Evolutionary conservation across 257 asterid genomes (phyloP), one percentile per base, ranked within the genome.

Genomic region (Nicotiana tabacum): DNA sequence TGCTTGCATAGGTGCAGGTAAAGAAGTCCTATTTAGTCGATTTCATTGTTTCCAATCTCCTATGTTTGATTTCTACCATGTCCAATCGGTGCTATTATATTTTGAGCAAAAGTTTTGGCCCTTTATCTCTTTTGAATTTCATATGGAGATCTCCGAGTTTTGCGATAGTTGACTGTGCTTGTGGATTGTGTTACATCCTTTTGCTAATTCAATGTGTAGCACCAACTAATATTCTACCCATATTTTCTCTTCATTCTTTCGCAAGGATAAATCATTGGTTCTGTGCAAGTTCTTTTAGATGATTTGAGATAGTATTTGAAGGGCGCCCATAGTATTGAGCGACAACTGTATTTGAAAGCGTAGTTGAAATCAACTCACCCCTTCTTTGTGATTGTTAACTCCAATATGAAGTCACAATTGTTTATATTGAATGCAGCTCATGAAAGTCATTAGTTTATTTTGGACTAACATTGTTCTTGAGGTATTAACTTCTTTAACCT

Each of bases 1-100:
- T 85, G 92, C 88, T 81, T 86, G 83, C 81, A 84, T 51, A 24
- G 77, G 83, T 85, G 93, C 95, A 91, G 98, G 97, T 93, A 94
- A 90, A 90, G 81, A 87, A 87, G 85, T 86, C 88, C 90, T 83
- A 77, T 72, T 65, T 77, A 67, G 85, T 83, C 77, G 80, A 69
- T 82, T 85, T 57, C 81, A 53, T 30, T 83, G 32, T 46, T 11
- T 81, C 65, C 13, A 30, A 29, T 61, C 53, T 64, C 17, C 30
- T 27, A 61, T 76, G 43, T 51, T 51, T 6, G 80, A 51, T 76
- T 76, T 72, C 53, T 76, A 76, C 64, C 39, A 27, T 76, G 29
- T 29, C 80, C 62, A 76, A 16, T 76, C 4, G 43, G 80, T 13
- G 21, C 43, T 2, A 72, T 46, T 72, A 37, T 27, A 74, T 51